phyloP scores from a whole-genome alignment of 1,284 basidiomycete genomes.

The Ustilago lituana region DNA sequence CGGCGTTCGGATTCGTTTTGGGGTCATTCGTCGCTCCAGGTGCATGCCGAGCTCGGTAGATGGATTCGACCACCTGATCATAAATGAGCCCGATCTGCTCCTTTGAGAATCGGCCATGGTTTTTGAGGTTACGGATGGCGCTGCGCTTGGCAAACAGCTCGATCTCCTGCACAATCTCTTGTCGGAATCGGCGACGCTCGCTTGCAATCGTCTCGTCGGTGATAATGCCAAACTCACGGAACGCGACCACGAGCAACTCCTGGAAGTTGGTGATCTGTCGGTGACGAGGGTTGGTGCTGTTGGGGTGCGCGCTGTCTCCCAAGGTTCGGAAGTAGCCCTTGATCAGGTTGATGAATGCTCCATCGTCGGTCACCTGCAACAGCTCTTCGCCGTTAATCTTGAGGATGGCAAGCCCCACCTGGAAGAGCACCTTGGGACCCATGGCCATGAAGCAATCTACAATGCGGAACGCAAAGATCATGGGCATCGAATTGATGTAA shows the following conservation, averaged over 20 bases:
- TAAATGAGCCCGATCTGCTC: constrained; percentile 74
- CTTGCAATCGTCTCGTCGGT: constrained; percentile 92
- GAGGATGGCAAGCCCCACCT: constrained; percentile 91
- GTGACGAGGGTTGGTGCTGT: constrained; percentile 85
- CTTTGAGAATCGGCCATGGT: constrained; percentile 83
- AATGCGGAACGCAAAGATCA: constrained; percentile 98
- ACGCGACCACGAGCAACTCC: constrained; percentile 74
- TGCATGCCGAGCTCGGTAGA: constrained; percentile 63
- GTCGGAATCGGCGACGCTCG: constrained; percentile 86
- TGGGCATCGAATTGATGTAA: constrained; percentile 98
- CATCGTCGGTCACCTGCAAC: constrained; percentile 95
- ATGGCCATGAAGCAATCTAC: constrained; percentile 99
- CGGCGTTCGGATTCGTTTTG: constrained; percentile 39
- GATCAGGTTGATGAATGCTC: constrained; percentile 81
- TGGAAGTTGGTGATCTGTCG: constrained; percentile 98
- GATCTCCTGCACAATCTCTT: constrained; percentile 90
- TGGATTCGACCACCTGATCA: constrained; percentile 65
- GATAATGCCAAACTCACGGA: constrained; percentile 91
- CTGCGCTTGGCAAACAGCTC: constrained; percentile 96
- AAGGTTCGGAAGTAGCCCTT: constrained; percentile 88
- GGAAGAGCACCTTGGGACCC: constrained; percentile 98
- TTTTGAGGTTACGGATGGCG: constrained; percentile 86
- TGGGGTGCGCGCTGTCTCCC: constrained; percentile 92
- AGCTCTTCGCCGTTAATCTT: constrained; percentile 97
- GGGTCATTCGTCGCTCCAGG: constrained; percentile 32